Percentiles rank a stretch among this genome's conserved stretches.
Evolutionary conservation across 2,329 filamentous ascomycete genomes (phyloP).

Genomic region (Harringtonia aguacate): DNA sequence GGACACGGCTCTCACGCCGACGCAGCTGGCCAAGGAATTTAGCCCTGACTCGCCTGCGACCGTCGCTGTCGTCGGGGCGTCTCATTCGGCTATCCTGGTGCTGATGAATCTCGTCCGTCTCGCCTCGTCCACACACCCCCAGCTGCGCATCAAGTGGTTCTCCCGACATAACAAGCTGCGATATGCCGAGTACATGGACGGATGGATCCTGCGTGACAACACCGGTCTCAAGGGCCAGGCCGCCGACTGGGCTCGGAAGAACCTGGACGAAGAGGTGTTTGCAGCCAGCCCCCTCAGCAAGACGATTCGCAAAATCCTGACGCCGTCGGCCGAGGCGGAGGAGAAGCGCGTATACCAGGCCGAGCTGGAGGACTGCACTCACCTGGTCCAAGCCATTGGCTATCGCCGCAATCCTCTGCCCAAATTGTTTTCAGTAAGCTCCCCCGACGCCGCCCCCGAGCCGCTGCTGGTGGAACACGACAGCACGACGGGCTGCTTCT

Average conservation of each 20-base stretch:
- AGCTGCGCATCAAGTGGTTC: not conserved
- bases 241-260: not conserved
- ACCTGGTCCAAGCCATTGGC: not conserved
- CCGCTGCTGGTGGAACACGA: not conserved
- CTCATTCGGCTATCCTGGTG: not conserved
- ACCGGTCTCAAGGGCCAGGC: not conserved
- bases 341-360: not conserved
- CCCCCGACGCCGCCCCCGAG: not conserved
- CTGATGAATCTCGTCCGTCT: not conserved
- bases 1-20: not conserved
- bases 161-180: not conserved
- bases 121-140: not conserved
- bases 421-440: not conserved
- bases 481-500: not conserved
- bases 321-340: not conserved
- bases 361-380: not conserved
- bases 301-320: too few species aligned
- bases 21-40: not conserved
- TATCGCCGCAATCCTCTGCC: not conserved
- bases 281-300: not conserved
- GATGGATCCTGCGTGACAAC: not conserved
- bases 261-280: not conserved
- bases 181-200: not conserved
- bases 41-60: not conserved
- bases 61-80: not conserved